Evolutionary conservation across 1,139 yeast genomes (phyloP).

Genomic region (Suhomyces bribrorum): DNA sequence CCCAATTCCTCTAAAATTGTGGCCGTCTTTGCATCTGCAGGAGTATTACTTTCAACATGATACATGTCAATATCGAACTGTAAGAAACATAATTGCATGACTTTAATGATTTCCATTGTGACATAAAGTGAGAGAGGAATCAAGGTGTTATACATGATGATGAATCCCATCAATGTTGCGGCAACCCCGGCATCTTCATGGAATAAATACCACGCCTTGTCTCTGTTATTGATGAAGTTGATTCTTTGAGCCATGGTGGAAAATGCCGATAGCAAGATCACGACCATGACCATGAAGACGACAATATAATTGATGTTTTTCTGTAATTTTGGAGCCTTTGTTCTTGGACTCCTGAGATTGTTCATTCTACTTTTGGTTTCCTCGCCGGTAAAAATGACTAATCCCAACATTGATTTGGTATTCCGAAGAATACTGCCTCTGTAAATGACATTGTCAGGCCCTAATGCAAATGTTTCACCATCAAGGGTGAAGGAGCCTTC

Average conservation of each 20-base stretch:
- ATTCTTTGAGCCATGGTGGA: conserved; percentile 80
- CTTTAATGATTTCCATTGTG: conserved; percentile 93
- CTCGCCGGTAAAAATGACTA: conserved; percentile 91
- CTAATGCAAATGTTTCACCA: conserved; percentile 53
- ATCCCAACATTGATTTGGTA: conserved; percentile 69
- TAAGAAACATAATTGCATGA: conserved; percentile 75
- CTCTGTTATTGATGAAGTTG: conserved; percentile 41
- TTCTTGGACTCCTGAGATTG: conserved; percentile 83
- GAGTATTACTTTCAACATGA: conserved; percentile 78
- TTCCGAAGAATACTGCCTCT: conserved; percentile 89
- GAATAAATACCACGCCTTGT: conserved; percentile 71
- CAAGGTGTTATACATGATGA: conserved; percentile 94
- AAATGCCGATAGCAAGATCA: conserved; percentile 69
- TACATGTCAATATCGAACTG: conserved; percentile 96
- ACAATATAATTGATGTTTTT: conserved; percentile 80
- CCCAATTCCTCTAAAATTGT: conserved; percentile 95
- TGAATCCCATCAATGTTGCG: conserved; percentile 90
- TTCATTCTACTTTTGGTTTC: conserved; percentile 96
- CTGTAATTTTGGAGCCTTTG: conserved; percentile 92
- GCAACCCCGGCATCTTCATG: conserved; percentile 83
- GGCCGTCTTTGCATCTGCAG: conserved; percentile 93
- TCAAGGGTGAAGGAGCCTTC: conserved; percentile 64
- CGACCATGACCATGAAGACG: conserved; percentile 82
- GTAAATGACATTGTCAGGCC: conserved; percentile 78
- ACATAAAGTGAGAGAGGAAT: conserved; percentile 94